A percentile compares a stretch with the other conserved stretches of the same genome.
Evolutionary conservation across 2,329 filamentous ascomycete species (phyloP).

Genomic region (Neodidymelliopsis sp.): DNA sequence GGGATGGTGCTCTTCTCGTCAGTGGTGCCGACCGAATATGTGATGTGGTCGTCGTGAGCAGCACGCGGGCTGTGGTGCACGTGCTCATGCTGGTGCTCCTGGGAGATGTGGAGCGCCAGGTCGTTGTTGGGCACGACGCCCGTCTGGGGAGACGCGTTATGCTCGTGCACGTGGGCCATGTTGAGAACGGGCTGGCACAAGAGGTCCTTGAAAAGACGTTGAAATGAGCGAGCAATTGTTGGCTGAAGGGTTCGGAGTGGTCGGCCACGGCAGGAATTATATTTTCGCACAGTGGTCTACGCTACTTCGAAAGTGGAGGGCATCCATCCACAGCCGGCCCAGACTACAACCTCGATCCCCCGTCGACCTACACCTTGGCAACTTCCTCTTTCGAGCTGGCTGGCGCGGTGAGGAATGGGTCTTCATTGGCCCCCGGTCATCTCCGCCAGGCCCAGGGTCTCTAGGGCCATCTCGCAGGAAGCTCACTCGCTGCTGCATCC

Average conservation of each 20-base stretch:
- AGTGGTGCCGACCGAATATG: constrained; percentile 49
- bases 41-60: constrained; percentile 35
- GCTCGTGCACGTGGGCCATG: constrained; percentile 45
- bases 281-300: constrained; percentile 40
- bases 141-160: constrained; percentile 47
- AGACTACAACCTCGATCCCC: constrained; percentile 33
- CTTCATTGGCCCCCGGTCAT: constrained; percentile 43
- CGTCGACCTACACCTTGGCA: constrained; percentile 39
- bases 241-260: constrained; percentile 13
- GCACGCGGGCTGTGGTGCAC: constrained; percentile 48
- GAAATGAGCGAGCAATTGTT: constrained; percentile 38
- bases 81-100: constrained; percentile 50
- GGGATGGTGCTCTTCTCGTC: constrained; percentile 44
- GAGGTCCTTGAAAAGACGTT: constrained; percentile 35
- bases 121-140: constrained; percentile 45
- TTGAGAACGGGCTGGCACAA: constrained; percentile 36
- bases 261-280: constrained; percentile 38
- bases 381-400: constrained; percentile 46
- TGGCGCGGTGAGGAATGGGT: constrained; percentile 16
- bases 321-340: constrained; percentile 36
- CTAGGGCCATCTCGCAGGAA: constrained; percentile 19
- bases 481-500: constrained; percentile 31
- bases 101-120: constrained; percentile 47
- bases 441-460: constrained; percentile 35
- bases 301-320: constrained; percentile 39